These are phyloP conservation scores for Tephrocybe sp. DNA, from an alignment of 768 basidiomycete genomes.

Conservation along the genomic window DNA sequence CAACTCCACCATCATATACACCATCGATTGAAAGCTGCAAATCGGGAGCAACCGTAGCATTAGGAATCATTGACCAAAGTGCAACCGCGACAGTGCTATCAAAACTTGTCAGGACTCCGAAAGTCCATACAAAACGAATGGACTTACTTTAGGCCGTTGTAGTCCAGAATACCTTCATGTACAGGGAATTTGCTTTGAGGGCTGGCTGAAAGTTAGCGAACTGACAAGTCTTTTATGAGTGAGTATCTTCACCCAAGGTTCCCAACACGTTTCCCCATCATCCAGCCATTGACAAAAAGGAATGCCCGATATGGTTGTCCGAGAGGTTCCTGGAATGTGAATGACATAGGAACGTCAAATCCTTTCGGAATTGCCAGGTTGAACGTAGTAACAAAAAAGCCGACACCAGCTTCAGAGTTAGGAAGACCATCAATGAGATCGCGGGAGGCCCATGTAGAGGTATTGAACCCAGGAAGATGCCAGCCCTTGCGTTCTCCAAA, in stretches of 20 bases:
- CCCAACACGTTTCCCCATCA: slow-evolving; percentile 79
- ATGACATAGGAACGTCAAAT: slow-evolving; percentile 69
- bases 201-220: slow-evolving; percentile 27
- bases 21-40: slow-evolving; percentile 54
- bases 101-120: not conserved
- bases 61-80: slow-evolving; percentile 63
- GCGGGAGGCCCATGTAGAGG: slow-evolving; percentile 54
- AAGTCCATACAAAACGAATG: not conserved
- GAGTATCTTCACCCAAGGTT: slow-evolving; percentile 55
- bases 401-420: slow-evolving; percentile 58
- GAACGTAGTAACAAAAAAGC: slow-evolving; percentile 81
- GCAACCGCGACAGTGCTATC: slow-evolving; percentile 58
- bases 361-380: slow-evolving; percentile 53
- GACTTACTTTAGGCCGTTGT: slow-evolving; percentile 65
- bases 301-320: slow-evolving; percentile 69
- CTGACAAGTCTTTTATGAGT: not conserved
- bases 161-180: slow-evolving; percentile 76
- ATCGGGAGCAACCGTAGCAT: slow-evolving; percentile 43
- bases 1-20: slow-evolving; percentile 66
- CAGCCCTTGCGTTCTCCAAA: slow-evolving; percentile 71
- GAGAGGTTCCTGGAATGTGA: slow-evolving; percentile 59
- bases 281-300: slow-evolving; percentile 86
- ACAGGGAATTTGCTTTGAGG: slow-evolving; percentile 84
- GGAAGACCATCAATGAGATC: slow-evolving; percentile 61
- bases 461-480: slow-evolving; percentile 73